phyloP scores from a whole-genome alignment of 2,329 filamentous ascomycete species.

The Elsinoe australis region DNA sequence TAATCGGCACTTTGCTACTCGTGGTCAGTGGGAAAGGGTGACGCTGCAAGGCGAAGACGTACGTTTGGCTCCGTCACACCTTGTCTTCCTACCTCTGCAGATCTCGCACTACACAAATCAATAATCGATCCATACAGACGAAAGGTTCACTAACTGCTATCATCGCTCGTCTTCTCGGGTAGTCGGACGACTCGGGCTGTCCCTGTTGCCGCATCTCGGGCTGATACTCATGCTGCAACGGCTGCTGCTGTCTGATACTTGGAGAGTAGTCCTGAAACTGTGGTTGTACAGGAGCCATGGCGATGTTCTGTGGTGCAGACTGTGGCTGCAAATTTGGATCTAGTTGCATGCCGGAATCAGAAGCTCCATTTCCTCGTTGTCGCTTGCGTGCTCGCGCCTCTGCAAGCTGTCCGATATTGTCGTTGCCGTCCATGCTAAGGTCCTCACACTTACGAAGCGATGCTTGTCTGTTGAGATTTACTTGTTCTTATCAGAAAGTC shows the following conservation, averaged over 20 bases:
- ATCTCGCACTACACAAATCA: conserved; percentile 25
- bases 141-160: conserved; percentile 25
- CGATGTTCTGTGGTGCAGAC: background rate
- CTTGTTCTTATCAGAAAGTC: no score
- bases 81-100: conserved; percentile 29
- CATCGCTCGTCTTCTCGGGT: conserved; percentile 29
- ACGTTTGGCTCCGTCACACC: conserved; percentile 27
- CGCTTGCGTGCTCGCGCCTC: conserved; percentile 13
- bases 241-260: conserved; percentile 4
- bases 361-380: conserved; percentile 4
- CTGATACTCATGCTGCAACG: conserved; percentile 1
- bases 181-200: conserved; percentile 26
- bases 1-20: conserved; percentile 72
- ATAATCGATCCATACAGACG: no score
- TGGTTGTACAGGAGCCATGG: background rate
- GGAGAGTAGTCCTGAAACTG: background rate
- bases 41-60: background rate
- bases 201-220: conserved; percentile 19
- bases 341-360: conserved; percentile 1
- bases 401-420: background rate
- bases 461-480: no score
- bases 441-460: no score
- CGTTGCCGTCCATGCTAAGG: conserved; percentile 7
- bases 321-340: conserved; percentile 13
- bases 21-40: background rate